These are phyloP conservation scores for Thelonectria olida DNA, from an alignment of 2,329 filamentous ascomycete genomes.

Conservation along the genomic window DNA sequence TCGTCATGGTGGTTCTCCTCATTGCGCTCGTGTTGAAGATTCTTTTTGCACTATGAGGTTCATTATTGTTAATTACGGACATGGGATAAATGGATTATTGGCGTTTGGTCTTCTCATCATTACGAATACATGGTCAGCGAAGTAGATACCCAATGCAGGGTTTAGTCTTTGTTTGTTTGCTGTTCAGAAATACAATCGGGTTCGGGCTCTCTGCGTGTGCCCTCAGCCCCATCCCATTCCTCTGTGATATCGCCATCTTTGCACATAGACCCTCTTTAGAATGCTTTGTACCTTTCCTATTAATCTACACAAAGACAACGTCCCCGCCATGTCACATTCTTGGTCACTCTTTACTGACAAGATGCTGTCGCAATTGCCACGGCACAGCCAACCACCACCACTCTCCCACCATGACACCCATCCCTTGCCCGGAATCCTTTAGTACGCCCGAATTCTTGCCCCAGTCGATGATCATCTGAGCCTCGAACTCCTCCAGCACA, in stretches of 20 bases:
- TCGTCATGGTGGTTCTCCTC: constrained; percentile 74
- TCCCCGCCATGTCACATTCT: not conserved
- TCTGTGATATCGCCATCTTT: constrained; percentile 15
- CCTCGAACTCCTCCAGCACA: constrained; percentile 70
- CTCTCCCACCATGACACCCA: constrained; percentile 60
- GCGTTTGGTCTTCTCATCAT: constrained; percentile 4
- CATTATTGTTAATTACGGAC: constrained; percentile 1
- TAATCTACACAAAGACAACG: too few relatives aligned
- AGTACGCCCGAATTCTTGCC: constrained; percentile 63
- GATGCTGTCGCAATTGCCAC: constrained; percentile 36
- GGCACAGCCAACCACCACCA: constrained; percentile 74
- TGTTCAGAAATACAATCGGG: not conserved
- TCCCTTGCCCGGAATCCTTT: constrained; percentile 49
- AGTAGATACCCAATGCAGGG: constrained; percentile 36
- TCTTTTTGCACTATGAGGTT: constrained; percentile 45
- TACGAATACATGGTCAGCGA: constrained; percentile 24
- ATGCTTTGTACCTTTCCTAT: too few relatives aligned
- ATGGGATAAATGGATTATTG: constrained; percentile 1
- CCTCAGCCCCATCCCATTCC: not conserved
- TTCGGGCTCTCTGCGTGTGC: not conserved
- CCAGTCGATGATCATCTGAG: constrained; percentile 68
- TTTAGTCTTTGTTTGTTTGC: not conserved
- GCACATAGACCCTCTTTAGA: not conserved
- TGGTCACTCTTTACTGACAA: constrained; percentile 7
- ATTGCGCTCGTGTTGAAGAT: constrained; percentile 74